Percentiles rank a stretch among this genome's conserved stretches.
Evolutionary conservation across 495 filamentous ascomycete species (phyloP).

Genomic region (Pyrenopolyporus hunteri): DNA sequence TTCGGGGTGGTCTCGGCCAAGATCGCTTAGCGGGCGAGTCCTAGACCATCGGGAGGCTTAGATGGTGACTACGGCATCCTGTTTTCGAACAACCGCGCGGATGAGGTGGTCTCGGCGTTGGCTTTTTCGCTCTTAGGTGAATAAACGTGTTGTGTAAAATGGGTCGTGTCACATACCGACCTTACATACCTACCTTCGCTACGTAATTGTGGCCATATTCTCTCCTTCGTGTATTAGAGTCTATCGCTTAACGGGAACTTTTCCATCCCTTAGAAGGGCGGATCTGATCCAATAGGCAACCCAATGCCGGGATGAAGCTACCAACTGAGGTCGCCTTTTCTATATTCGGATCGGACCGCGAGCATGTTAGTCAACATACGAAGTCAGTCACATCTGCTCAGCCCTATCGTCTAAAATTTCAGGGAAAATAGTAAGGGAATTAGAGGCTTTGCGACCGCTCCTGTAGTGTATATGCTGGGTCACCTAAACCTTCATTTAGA

Average conservation of each 20-base stretch:
- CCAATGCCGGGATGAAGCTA: neutral
- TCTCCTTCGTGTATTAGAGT: neutral
- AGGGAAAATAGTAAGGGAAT: neutral
- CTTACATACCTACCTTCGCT: too few relatives aligned
- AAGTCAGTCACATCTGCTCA: conserved; percentile 1
- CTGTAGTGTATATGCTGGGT: conserved; percentile 8
- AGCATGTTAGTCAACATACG: neutral
- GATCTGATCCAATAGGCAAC: neutral
- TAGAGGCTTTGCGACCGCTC: conserved; percentile 1
- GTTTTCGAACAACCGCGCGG: conserved; percentile 27
- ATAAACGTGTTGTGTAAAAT: conserved; percentile 5
- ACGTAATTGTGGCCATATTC: too few relatives aligned
- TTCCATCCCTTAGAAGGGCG: conserved; percentile 23
- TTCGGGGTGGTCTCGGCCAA: conserved; percentile 3
- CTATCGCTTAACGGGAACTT: neutral
- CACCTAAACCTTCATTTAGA: conserved; percentile 18
- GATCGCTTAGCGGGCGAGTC: conserved; percentile 20
- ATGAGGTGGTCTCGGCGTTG: conserved; percentile 1
- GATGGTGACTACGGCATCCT: neutral
- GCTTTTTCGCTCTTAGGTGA: neutral
- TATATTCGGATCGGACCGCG: conserved; percentile 12
- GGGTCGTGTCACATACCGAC: neutral
- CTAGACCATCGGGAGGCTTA: conserved; percentile 10
- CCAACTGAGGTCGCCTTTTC: neutral
- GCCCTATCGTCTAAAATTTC: conserved; percentile 20